Evolutionary conservation across 2,329 filamentous ascomycete genomes (phyloP).

Genomic region (Aspergillus intermedius): DNA sequence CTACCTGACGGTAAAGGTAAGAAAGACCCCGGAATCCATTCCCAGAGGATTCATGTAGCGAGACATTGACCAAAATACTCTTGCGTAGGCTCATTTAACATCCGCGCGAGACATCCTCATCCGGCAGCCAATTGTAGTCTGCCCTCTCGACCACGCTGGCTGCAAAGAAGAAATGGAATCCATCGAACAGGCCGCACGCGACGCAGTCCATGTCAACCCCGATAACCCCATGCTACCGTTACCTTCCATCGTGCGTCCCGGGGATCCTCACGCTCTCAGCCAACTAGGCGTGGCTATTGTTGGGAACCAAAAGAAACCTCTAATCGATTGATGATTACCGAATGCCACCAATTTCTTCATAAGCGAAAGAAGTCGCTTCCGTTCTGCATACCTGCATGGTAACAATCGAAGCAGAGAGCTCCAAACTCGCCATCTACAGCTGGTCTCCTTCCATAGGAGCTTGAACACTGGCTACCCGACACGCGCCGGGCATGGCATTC

Average conservation of each 20-base stretch:
- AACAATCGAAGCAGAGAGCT: too few species aligned
- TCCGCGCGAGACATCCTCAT: constrained; percentile 82
- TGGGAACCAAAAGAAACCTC: constrained; percentile 54
- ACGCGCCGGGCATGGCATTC: too few species aligned
- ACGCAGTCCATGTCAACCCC: constrained; percentile 78
- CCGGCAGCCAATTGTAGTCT: constrained; percentile 90
- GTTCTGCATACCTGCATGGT: too few species aligned
- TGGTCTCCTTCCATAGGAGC: too few species aligned
- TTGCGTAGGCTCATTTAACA: constrained; percentile 70
- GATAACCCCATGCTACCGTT: constrained; percentile 92
- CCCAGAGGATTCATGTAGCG: too few species aligned
- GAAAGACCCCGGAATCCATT: constrained; percentile 5
- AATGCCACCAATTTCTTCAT: neutral
- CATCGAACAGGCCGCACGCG: constrained; percentile 91
- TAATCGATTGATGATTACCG: constrained; percentile 52
- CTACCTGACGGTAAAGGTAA: constrained; percentile 85
- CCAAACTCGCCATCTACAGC: too few species aligned
- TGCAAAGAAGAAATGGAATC: constrained; percentile 99
- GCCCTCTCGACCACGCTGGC: constrained; percentile 85
- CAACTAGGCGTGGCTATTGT: constrained; percentile 58
- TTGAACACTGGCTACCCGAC: too few species aligned
- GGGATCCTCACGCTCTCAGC: constrained; percentile 59
- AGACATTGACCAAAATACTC: constrained; percentile 6
- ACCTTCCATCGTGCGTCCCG: constrained; percentile 70
- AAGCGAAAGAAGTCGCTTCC: too few species aligned